Evolutionary conservation across 2,329 filamentous ascomycete species (phyloP).

Genomic region (Phialophora macrospora): DNA sequence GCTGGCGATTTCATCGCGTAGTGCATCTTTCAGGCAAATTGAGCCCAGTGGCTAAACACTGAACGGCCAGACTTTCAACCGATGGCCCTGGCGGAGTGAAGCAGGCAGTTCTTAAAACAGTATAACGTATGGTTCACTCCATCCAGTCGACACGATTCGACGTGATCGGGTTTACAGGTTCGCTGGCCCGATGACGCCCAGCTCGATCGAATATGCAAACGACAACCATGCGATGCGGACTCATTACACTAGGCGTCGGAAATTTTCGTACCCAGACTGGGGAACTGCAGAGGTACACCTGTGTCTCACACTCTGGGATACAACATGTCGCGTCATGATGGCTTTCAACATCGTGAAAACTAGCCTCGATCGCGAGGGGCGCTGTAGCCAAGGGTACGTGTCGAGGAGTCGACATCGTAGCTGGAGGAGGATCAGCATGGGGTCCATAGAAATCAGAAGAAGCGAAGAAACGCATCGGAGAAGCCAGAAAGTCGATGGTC

Average conservation of each 20-base stretch:
- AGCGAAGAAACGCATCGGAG: constrained; percentile 44
- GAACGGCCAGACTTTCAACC: not conserved
- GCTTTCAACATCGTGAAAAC: too few species aligned
- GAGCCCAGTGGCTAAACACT: not conserved
- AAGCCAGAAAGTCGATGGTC: constrained; percentile 43
- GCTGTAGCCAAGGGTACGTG: not conserved
- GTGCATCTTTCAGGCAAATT: not conserved
- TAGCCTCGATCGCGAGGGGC: too few species aligned
- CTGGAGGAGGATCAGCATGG: constrained; percentile 42
- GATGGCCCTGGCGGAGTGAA: not conserved
- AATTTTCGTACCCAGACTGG: too few species aligned
- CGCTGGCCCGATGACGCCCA: too few species aligned
- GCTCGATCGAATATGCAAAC: not conserved
- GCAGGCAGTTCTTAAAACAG: not conserved
- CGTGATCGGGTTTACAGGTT: not conserved
- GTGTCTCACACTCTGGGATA: too few species aligned
- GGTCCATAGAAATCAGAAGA: constrained; percentile 44
- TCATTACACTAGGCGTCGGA: not conserved
- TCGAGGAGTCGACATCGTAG: constrained; percentile 41
- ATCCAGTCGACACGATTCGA: not conserved
- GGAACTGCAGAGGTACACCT: too few species aligned
- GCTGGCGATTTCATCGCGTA: not conserved
- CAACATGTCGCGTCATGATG: too few species aligned
- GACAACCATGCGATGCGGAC: not conserved
- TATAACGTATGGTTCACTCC: not conserved